Conservation (phyloP, 148 eudicot species). For the Amaranthus cruentus region DNA sequence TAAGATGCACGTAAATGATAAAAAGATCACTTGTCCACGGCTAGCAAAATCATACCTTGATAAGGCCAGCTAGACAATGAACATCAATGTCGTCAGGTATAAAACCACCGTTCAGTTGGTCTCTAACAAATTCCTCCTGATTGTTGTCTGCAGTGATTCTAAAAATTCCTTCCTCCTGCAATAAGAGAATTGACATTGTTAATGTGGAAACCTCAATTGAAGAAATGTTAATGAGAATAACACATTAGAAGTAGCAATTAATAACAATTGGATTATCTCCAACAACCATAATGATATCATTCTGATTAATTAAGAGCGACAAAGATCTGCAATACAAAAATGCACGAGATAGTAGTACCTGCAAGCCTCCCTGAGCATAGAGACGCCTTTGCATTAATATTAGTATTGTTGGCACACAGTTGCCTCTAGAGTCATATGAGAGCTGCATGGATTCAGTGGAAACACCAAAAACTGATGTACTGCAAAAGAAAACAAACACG, state of each 20-base stretch:
- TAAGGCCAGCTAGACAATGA: conserved; percentile 93
- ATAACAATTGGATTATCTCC: neutral
- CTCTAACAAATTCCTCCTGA: conserved; percentile 82
- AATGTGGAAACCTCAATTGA: neutral
- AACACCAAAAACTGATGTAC: conserved; percentile 97
- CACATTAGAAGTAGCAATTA: neutral
- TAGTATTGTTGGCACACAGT: conserved; percentile 93
- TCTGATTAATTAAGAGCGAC: neutral
- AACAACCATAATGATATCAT: neutral
- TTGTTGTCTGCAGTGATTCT: conserved; percentile 86
- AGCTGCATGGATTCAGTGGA: conserved; percentile 98
- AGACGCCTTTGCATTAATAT: conserved; percentile 86
- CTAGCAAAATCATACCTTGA: conserved; percentile 50
- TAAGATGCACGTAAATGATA: neutral
- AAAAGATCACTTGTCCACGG: neutral
- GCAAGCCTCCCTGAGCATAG: conserved; percentile 86
- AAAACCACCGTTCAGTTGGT: conserved; percentile 72
- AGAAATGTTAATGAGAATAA: neutral
- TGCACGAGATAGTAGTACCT: conserved; percentile 38
- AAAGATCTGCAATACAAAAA: neutral
- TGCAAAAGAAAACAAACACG: conserved; percentile 28
- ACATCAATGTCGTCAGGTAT: conserved; percentile 87
- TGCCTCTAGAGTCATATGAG: conserved; percentile 78
- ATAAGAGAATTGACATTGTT: conserved; percentile 12
- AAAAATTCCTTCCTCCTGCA: conserved; percentile 95